Base-by-base conservation (phyloP, 257 asterid species). In the Forsythia viridissima region DNA sequence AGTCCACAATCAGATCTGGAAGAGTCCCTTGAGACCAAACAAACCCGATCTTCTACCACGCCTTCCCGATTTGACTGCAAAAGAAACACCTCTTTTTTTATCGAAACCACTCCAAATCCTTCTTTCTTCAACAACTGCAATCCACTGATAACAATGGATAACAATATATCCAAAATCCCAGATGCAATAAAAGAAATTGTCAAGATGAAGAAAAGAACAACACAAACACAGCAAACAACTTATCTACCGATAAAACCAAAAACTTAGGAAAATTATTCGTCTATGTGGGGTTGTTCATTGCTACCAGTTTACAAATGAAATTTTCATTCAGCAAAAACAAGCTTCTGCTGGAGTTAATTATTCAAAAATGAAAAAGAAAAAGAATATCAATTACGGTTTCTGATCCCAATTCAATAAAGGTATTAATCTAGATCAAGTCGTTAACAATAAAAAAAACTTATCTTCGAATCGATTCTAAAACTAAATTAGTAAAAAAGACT, bases 121-220 rank as follows among this genome's bases (percentile, higher is more conserved):
- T 72, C 57, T 67, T n/a, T 73, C 66, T 78, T 75, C 79, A 72
- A 71, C 73, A 73, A 75, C 79, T 13, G 82, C 72, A n/a, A 71
- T 78, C 73, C 82, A 82, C 86, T 75, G 87, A 86, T 65, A 75
- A 83, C 84, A 80, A 79, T 65, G 30, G 76, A 83, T 81, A 89
- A 63, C 68, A 34, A 77, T 71, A 20, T 63, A 24, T 80, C 74
- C 79, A 67, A 84, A 80, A 57, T 79, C 77, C 70, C 39, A 55
- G 83, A 80, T 66, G 36, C 46, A 55, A 30, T 40, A 24, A 39
- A 46, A 48, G 30, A 66, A 13, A 2, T 61, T 61, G 3, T 59
- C 63, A 71, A 11, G 3, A 20, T 18, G 66, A 46, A 5, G 21
- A 59, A 24, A 66, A 48, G 79, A 81, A 74, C 30, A 16, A 70